A percentile compares a stretch with the other conserved stretches of the same genome.
Conservation (phyloP, 345 rosid species). For the Reutealis trisperma region DNA sequence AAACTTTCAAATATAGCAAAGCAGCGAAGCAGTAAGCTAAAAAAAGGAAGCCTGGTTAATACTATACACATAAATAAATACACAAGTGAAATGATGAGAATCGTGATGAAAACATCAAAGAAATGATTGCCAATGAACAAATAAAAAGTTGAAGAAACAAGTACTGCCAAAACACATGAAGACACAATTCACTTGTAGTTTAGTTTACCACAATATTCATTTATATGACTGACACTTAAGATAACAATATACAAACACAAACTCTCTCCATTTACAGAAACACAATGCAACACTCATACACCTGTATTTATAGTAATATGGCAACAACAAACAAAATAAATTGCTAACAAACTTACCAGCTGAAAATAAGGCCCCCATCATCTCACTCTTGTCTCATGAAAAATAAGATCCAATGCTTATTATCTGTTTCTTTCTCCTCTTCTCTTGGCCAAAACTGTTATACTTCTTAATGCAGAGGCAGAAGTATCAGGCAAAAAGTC, state of each 20-base stretch:
- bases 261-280: slow-evolving; percentile 26
- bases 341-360: slow-evolving; percentile 12
- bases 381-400: slow-evolving; percentile 5
- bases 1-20: too few species aligned
- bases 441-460: slow-evolving; percentile 15
- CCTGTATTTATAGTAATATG: slow-evolving; percentile 1
- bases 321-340: slow-evolving; percentile 14
- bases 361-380: neutral
- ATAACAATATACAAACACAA: slow-evolving; percentile 11
- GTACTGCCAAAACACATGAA: neutral
- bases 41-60: too few species aligned
- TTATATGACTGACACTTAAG: slow-evolving; percentile 3
- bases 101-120: neutral
- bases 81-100: too few species aligned
- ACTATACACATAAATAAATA: too few species aligned
- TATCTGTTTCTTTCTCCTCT: slow-evolving; percentile 10
- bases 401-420: slow-evolving; percentile 12
- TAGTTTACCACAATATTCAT: neutral
- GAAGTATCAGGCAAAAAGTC: slow-evolving; percentile 11
- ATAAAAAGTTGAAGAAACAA: neutral
- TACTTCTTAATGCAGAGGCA: slow-evolving; percentile 8
- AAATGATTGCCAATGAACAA: neutral
- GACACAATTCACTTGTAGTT: neutral
- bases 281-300: slow-evolving; percentile 3
- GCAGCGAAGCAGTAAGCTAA: too few species aligned